These are phyloP conservation scores for Cynara cardunculus DNA, from an alignment of 129 eudicot species.

Conservation along the genomic window DNA sequence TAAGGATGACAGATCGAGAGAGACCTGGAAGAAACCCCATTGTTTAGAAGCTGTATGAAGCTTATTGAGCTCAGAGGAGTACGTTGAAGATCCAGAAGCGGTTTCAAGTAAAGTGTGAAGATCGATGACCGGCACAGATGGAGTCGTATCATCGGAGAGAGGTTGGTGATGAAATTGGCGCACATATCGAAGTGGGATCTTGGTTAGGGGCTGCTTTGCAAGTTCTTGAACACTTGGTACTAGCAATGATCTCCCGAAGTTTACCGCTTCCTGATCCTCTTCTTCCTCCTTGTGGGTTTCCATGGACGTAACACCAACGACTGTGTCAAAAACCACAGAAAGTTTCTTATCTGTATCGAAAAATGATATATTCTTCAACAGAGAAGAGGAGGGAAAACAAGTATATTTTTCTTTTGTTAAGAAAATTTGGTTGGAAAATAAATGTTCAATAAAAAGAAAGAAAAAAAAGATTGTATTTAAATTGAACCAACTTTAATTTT, in stretches of 20 bases:
- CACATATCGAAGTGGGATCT: conserved; percentile 50
- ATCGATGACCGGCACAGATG: conserved; percentile 40
- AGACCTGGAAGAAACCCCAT: conserved; percentile 78
- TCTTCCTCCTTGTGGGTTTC: conserved; percentile 13
- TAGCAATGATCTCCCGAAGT: conserved; percentile 54
- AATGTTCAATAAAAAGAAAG: too few species aligned
- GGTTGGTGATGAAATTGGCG: conserved; percentile 24
- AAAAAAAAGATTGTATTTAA: too few species aligned
- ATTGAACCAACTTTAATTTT: too few species aligned
- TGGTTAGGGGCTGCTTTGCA: conserved; percentile 32
- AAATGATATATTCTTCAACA: too few species aligned
- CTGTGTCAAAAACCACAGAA: too few species aligned
- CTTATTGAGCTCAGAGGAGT: conserved; percentile 31
- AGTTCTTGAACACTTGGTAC: conserved; percentile 75
- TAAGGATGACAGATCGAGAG: background rate
- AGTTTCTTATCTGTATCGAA: too few species aligned
- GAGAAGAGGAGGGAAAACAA: too few species aligned
- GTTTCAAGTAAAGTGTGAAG: conserved; percentile 31
- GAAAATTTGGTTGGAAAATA: too few species aligned
- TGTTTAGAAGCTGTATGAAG: conserved; percentile 57
- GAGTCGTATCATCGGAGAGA: background rate
- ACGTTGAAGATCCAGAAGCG: conserved; percentile 2
- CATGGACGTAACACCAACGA: conserved; percentile 1
- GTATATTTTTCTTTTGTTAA: too few species aligned
- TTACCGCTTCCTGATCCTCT: background rate